A percentile compares a stretch with the other conserved stretches of the same genome.
Conservation (phyloP, 2,329 filamentous ascomycete genomes). For the Fulvia fulva region DNA sequence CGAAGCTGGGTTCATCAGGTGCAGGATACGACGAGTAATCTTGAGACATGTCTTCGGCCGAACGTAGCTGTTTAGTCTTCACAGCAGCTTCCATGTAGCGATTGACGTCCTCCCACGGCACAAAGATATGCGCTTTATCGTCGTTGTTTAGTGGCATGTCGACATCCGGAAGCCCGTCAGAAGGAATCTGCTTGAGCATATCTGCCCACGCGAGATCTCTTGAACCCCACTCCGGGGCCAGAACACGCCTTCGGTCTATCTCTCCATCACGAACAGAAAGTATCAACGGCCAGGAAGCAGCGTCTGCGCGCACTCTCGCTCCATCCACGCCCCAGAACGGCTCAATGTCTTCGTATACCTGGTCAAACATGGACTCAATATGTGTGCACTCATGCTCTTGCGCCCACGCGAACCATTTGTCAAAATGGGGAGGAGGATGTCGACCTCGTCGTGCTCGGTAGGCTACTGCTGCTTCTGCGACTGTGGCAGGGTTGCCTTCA, state of each 20-base stretch:
- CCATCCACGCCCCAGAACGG: constrained; percentile 45
- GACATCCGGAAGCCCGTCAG: constrained; percentile 17
- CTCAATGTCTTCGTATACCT: constrained; percentile 44
- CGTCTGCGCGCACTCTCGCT: constrained; percentile 32
- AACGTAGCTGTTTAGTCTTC: not conserved
- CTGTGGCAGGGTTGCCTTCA: not conserved
- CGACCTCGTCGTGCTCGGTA: constrained; percentile 42
- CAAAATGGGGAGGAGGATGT: constrained; percentile 46
- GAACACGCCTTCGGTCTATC: not conserved
- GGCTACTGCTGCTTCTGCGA: constrained; percentile 12
- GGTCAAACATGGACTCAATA: constrained; percentile 47
- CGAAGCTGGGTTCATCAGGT: not conserved
- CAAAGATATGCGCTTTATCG: constrained; percentile 42
- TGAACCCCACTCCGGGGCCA: not conserved
- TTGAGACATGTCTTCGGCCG: not conserved
- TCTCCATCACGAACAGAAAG: not conserved
- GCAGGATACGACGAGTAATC: not conserved
- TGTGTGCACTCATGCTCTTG: constrained; percentile 36
- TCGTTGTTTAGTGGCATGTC: constrained; percentile 40
- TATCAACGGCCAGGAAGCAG: not conserved
- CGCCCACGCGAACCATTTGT: constrained; percentile 43
- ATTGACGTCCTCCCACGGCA: constrained; percentile 34
- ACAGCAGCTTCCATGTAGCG: not conserved
- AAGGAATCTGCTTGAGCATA: not conserved
- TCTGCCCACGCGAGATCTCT: not conserved